Evolutionary conservation across 2,329 filamentous ascomycete species (phyloP).

Genomic region (Fusarium acutatum): DNA sequence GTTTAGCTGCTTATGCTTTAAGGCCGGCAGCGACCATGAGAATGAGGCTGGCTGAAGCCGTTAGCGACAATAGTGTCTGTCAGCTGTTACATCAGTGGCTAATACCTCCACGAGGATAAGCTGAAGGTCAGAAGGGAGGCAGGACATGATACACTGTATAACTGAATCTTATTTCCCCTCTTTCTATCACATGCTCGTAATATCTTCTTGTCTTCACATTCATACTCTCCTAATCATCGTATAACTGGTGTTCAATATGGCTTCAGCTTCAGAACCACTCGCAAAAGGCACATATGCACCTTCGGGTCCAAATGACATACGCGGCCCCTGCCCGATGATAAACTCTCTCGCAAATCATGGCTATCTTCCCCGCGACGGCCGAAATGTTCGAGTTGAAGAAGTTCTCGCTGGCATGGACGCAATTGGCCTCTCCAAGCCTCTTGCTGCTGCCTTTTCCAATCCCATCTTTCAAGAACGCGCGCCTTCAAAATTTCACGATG

Average conservation of each 20-base stretch:
- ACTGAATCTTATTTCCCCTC: not conserved
- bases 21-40: not conserved
- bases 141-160: not conserved
- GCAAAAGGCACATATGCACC: constrained; percentile 27
- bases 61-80: constrained; percentile 9
- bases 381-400: constrained; percentile 27
- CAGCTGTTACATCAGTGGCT: not conserved
- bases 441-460: constrained; percentile 32
- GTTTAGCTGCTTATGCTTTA: not conserved
- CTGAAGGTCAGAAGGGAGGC: not conserved
- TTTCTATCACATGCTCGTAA: not conserved
- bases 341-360: constrained; percentile 40
- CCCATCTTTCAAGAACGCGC: constrained; percentile 35
- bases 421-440: constrained; percentile 31
- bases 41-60: constrained; percentile 6
- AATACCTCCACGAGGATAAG: not conserved
- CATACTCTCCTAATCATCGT: not conserved
- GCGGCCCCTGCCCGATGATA: constrained; percentile 37
- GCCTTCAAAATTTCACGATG: constrained; percentile 3
- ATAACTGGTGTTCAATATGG: constrained; percentile 1
- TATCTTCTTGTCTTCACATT: not conserved
- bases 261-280: constrained; percentile 10
- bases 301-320: constrained; percentile 28
- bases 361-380: constrained; percentile 36
- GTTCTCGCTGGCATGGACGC: constrained; percentile 24